Evolutionary conservation across 2,329 filamentous ascomycete genomes (phyloP), one percentile per base, ranked within the genome.

Genomic region (Hypocreales sp.): DNA sequence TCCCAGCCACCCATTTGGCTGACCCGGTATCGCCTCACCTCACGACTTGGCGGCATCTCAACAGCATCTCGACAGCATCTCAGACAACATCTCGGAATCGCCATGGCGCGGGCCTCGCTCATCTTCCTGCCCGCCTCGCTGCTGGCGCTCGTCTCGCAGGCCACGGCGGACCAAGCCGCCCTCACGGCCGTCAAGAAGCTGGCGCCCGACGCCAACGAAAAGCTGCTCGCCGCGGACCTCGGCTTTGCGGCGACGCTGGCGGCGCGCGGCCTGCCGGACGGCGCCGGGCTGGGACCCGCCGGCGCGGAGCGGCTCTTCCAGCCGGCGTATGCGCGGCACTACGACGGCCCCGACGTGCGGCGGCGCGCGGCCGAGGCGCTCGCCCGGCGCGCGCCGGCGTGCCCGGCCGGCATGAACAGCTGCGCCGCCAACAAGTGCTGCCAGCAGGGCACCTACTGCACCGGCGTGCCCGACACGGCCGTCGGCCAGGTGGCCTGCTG

Each of bases 361-460:
- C 50, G 56, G 2, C 58, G 61, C 4, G 59, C 61, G 7, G 55
- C 51, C 21, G 58, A 58, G 27, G 62, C 45, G 7, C 43, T 72
- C 15, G 48, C 57, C 3, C 61, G 61, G 34, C 64, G 79, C n/a
- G n/a, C n/a, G 32, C 63, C 65, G 15, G 78, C 73, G 22, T 87
- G 81, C 42, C 80, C 80, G 0, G 48, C 53, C 1, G 75, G 68
- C 15, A 84, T 78, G 29, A 60, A 55, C 20, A 65, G 61, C 44
- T 90, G 81, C 49, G 58, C 61, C 11, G 53, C 77, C 1, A 67
- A 82, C 48, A 78, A 75, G 48, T 90, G 81, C 56, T 90, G 81
- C 47, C 56, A 62, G 14, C 57, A 58, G n/a, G 64, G 60, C 11
- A 72, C 77, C 37, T 67, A 61, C 7, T 90, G 81, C 45, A 71